Evolutionary conservation across 768 basidiomycete genomes (phyloP).

Genomic region (Tremella yokohamensis): DNA sequence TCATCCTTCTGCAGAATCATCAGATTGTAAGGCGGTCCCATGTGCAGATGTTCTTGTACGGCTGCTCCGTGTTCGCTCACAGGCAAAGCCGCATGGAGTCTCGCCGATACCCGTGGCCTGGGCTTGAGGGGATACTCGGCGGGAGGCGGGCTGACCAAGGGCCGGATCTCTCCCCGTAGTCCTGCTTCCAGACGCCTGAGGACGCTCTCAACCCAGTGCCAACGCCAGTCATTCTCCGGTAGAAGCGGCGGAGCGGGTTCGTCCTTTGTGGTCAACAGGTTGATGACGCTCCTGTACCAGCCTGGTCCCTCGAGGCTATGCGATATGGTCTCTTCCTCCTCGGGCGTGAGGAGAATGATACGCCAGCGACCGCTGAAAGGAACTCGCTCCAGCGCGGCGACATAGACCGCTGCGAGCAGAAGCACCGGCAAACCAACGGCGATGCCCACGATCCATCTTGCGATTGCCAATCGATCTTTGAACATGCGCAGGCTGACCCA

Average conservation of each 20-base stretch:
- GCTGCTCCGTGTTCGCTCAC: slow-evolving; percentile 35
- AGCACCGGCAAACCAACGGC: slow-evolving; percentile 38
- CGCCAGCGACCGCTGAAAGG: slow-evolving; percentile 61
- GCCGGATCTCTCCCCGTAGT: slow-evolving; percentile 56
- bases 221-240: slow-evolving; percentile 79
- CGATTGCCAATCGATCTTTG: slow-evolving; percentile 22
- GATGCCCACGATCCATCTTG: slow-evolving; percentile 20
- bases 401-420: slow-evolving; percentile 31
- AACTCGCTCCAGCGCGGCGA: slow-evolving; percentile 43
- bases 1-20: slow-evolving; percentile 83
- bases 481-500: slow-evolving; percentile 27
- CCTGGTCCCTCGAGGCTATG: slow-evolving; percentile 72
- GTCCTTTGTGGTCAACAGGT: slow-evolving; percentile 67
- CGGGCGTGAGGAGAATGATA: slow-evolving; percentile 80
- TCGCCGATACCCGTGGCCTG: slow-evolving; percentile 71
- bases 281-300: slow-evolving; percentile 79
- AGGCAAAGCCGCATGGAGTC: slow-evolving; percentile 56
- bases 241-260: slow-evolving; percentile 60
- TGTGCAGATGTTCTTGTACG: slow-evolving; percentile 42
- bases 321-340: slow-evolving; percentile 89
- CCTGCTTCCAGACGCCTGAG: slow-evolving; percentile 71
- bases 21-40: slow-evolving; percentile 84
- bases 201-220: slow-evolving; percentile 76
- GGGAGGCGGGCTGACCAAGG: slow-evolving; percentile 61
- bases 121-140: slow-evolving; percentile 77